phyloP scores from a whole-genome alignment of 2,329 filamentous ascomycete species.

The Fusarium avenaceum region DNA sequence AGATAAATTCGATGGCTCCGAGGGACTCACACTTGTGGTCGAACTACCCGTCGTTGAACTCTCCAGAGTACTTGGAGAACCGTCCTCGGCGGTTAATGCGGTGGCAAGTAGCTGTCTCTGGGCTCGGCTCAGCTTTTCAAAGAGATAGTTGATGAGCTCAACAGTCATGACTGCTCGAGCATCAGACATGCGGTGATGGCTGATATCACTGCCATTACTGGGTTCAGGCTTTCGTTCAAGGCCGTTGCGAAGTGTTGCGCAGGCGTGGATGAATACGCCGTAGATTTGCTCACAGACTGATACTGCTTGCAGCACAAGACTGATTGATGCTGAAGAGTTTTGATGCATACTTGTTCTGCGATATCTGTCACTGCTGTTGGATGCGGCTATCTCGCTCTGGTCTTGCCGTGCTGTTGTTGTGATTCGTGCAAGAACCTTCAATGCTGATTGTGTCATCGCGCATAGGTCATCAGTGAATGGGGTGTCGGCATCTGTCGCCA shows the following conservation, averaged over 20 bases:
- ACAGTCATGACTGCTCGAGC: background rate
- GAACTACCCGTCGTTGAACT: background rate
- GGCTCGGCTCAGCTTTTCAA: background rate
- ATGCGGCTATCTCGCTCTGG: too few species aligned
- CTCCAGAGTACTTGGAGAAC: background rate
- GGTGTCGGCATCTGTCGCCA: background rate
- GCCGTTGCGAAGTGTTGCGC: background rate
- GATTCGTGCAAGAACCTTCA: background rate
- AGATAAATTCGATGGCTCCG: background rate
- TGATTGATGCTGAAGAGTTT: background rate
- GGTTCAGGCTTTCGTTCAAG: background rate
- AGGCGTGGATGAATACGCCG: background rate
- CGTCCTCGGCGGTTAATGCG: background rate
- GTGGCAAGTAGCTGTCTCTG: background rate
- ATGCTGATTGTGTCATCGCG: background rate
- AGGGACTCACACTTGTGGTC: background rate
- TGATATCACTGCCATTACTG: background rate
- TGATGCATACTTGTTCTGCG: background rate
- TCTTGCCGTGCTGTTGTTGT: background rate
- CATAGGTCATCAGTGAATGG: background rate
- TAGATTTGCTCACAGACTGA: background rate
- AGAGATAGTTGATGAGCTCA: background rate
- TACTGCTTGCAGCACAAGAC: background rate
- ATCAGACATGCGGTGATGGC: background rate
- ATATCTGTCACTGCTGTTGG: background rate